These are phyloP conservation scores for Aegilops sharonensis DNA, from an alignment of 176 grass and related monocot genomes.

Conservation along the genomic window DNA sequence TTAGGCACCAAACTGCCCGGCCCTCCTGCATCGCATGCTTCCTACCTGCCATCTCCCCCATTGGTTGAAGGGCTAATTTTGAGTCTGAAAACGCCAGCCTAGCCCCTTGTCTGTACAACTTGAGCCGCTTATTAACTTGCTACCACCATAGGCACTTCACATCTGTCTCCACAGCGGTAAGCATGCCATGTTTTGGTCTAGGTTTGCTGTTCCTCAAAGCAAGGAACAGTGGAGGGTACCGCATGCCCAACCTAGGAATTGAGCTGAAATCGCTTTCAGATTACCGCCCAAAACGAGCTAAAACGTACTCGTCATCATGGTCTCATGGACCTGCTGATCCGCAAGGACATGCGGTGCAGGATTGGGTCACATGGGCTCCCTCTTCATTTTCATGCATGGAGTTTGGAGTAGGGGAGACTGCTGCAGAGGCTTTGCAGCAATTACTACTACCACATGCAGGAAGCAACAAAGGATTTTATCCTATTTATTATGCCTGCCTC, in stretches of 20 bases:
- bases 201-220: not conserved
- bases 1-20: slow-evolving; percentile 18
- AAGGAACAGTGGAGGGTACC: not conserved
- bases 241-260: not conserved
- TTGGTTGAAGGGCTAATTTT: not conserved
- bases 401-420: not conserved
- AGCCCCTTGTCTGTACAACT: not conserved
- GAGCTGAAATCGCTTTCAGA: slow-evolving; percentile 21
- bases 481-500: slow-evolving; percentile 15
- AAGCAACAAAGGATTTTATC: slow-evolving; percentile 29
- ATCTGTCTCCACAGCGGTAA: slow-evolving; percentile 8
- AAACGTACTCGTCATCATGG: not conserved
- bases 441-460: not conserved
- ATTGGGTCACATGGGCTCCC: slow-evolving; percentile 20
- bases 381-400: slow-evolving; percentile 24
- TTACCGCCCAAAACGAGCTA: not conserved
- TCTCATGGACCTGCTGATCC: not conserved
- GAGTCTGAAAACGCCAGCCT: slow-evolving; percentile 24
- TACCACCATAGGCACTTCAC: not conserved
- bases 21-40: slow-evolving; percentile 4
- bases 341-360: not conserved
- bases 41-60: slow-evolving; percentile 32
- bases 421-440: slow-evolving; percentile 15
- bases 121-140: not conserved
- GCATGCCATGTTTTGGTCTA: slow-evolving; percentile 27